Evolutionary conservation across 2,329 filamentous ascomycete species (phyloP), one percentile per base, ranked within the genome.

Genomic region (Cryphonectria radicalis): DNA sequence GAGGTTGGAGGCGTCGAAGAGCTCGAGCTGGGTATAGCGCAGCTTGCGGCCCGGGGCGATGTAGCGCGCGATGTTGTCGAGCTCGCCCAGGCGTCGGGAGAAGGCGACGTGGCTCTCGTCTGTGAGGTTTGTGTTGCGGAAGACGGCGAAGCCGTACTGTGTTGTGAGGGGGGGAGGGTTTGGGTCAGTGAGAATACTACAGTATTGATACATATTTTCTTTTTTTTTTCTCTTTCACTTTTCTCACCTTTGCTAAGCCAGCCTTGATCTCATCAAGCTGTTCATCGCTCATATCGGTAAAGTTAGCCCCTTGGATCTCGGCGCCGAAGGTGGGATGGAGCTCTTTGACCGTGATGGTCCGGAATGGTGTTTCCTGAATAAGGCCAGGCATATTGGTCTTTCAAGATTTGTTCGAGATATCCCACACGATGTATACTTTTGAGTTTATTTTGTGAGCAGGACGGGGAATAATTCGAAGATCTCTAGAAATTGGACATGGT

Each of bases 1-100:
- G 17, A 89, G 78, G 76, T 90, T 90, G 67, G 85, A 82, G 0
- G 86, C 86, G 74, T 90, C 88, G 76, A 89, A 89, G 0, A 90
- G 81, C 76, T 89, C 84, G 59, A 82, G 79, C 72, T 84, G 81
- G 1, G 78, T 75, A 73, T 86, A 84, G 28, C 87, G 83, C 70
- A 84, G 81, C 74, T 82, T 81, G 60, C 85, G 82, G 22, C 84
- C 86, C 0, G 78, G 79, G 1, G 78, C 78, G 10, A 84, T 78
- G 77, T 86, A 89, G 0, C 84, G 85, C 25, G 78, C 82, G 43
- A 88, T 82, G 75, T 88, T 84, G 77, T 90, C 87, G 0, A 89
- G 82, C 32, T 87, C 85, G 28, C 87, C 88, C 72, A 90, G 84
- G 1, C 79, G 80, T 2, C 75, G 74, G 22, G 85, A 83, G 76